phyloP scores from a whole-genome alignment of 768 basidiomycete species.

The Boletus patriciae region DNA sequence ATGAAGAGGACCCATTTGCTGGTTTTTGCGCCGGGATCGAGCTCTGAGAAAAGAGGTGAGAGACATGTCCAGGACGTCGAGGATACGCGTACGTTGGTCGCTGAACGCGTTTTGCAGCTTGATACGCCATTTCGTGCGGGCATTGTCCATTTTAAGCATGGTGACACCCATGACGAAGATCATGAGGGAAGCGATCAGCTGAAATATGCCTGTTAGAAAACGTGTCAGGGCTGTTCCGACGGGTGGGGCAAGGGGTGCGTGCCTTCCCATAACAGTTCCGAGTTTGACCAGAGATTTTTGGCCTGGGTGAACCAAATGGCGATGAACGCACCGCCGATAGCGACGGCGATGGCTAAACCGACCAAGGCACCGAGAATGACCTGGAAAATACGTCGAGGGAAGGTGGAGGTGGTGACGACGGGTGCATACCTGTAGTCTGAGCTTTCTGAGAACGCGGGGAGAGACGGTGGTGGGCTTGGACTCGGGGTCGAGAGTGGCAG shows the following conservation, averaged over 20 bases:
- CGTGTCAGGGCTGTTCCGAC: background rate
- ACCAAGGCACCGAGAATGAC: constrained; percentile 72
- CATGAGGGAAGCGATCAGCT: constrained; percentile 70
- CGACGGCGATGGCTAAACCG: constrained; percentile 77
- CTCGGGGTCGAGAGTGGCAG: constrained; percentile 8
- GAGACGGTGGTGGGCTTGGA: constrained; percentile 31
- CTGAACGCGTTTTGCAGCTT: constrained; percentile 83
- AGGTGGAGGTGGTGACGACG: background rate
- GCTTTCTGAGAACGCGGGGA: constrained; percentile 58
- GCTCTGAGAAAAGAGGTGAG: constrained; percentile 30
- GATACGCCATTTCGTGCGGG: constrained; percentile 91
- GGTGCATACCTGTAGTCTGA: constrained; percentile 59
- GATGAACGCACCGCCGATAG: constrained; percentile 90
- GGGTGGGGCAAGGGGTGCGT: constrained; percentile 6
- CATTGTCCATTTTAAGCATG: constrained; percentile 94
- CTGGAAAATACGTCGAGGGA: constrained; percentile 33
- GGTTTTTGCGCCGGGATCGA: constrained; percentile 48
- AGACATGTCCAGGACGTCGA: background rate
- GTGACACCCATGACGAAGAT: constrained; percentile 93
- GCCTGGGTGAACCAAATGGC: constrained; percentile 95
- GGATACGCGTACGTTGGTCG: constrained; percentile 44
- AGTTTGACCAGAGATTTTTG: constrained; percentile 75
- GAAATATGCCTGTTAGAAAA: constrained; percentile 54
- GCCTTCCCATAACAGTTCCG: constrained; percentile 95
- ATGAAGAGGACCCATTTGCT: constrained; percentile 89